phyloP scores from a whole-genome alignment of 2,329 filamentous ascomycete genomes.

The Hymenoscyphus fraxineus region DNA sequence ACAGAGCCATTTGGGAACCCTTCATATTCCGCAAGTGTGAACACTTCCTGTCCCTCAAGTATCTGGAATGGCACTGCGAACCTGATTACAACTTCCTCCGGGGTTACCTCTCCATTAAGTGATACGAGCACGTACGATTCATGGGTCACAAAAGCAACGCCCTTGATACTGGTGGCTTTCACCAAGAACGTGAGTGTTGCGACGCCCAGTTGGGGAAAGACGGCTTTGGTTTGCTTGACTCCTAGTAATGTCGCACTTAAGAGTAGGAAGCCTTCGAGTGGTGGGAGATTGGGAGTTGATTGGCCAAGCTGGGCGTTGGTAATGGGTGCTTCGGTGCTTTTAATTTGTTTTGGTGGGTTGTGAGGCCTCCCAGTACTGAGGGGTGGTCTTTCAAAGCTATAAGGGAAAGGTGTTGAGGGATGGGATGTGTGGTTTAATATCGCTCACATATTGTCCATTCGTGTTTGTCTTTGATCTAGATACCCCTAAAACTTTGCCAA shows the following conservation, averaged over 20 bases:
- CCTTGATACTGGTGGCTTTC: slow-evolving; percentile 6
- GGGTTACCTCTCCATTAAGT: background rate
- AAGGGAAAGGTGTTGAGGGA: too few relatives aligned
- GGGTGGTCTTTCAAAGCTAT: too few relatives aligned
- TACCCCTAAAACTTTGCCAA: too few relatives aligned
- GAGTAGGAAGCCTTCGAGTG: slow-evolving; percentile 6
- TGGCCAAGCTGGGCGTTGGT: background rate
- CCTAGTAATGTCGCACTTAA: background rate
- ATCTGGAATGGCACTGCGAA: slow-evolving; percentile 8
- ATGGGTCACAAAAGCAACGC: slow-evolving; percentile 4
- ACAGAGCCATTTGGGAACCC: slow-evolving; percentile 9
- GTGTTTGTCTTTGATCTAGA: too few relatives aligned
- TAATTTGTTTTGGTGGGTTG: background rate
- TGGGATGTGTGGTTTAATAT: too few relatives aligned
- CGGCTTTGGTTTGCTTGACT: slow-evolving; percentile 4
- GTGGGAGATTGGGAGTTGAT: background rate
- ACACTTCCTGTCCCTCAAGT: slow-evolving; percentile 6
- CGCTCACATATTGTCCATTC: too few relatives aligned
- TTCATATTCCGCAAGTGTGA: slow-evolving; percentile 7
- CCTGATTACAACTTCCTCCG: slow-evolving; percentile 1
- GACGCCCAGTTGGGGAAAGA: slow-evolving; percentile 6
- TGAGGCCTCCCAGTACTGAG: background rate
- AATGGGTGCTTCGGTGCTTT: background rate
- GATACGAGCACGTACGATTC: slow-evolving; percentile 6
- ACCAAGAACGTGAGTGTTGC: background rate